Percentiles rank a stretch among this genome's conserved stretches.
phyloP scores from a whole-genome alignment of 1,139 yeast species.

The Candida sojae region DNA sequence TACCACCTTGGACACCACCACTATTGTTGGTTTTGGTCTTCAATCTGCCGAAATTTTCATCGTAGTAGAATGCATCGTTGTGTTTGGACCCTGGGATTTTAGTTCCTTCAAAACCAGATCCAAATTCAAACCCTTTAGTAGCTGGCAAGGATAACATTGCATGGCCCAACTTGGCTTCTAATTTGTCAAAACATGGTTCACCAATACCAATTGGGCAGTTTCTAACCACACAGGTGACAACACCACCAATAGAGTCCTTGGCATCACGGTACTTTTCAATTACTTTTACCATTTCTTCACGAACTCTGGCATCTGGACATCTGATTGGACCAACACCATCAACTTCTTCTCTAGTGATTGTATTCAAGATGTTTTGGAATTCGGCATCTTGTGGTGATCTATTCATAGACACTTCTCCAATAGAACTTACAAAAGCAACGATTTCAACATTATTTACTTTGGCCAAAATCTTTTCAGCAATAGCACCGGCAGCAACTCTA shows the following conservation, averaged over 20 bases:
- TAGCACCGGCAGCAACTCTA: constrained; percentile 98
- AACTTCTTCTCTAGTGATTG: constrained; percentile 84
- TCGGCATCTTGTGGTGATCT: constrained; percentile 66
- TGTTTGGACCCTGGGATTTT: constrained; percentile 90
- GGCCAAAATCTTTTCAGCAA: constrained; percentile 86
- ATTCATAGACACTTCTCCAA: constrained; percentile 77
- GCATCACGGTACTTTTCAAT: constrained; percentile 86
- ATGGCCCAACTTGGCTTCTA: constrained; percentile 93
- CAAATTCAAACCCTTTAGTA: constrained; percentile 95
- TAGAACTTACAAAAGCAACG: constrained; percentile 93
- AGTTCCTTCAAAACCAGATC: constrained; percentile 93
- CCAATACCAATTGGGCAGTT: constrained; percentile 94
- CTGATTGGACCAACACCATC: constrained; percentile 89
- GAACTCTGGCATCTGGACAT: constrained; percentile 79
- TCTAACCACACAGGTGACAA: constrained; percentile 95
- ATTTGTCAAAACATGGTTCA: constrained; percentile 95
- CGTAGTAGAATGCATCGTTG: constrained; percentile 79
- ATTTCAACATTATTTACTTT: constrained; percentile 85
- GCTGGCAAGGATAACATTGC: constrained; percentile 98
- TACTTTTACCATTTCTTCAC: constrained; percentile 80
- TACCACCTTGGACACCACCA: constrained; percentile 98
- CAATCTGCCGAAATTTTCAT: constrained; percentile 55
- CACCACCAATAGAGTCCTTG: constrained; percentile 95
- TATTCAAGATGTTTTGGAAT: constrained; percentile 66
- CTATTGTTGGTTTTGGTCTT: constrained; percentile 89